Conservation (phyloP, 1,284 basidiomycete genomes). For the Bondarzewia mesenterica region DNA sequence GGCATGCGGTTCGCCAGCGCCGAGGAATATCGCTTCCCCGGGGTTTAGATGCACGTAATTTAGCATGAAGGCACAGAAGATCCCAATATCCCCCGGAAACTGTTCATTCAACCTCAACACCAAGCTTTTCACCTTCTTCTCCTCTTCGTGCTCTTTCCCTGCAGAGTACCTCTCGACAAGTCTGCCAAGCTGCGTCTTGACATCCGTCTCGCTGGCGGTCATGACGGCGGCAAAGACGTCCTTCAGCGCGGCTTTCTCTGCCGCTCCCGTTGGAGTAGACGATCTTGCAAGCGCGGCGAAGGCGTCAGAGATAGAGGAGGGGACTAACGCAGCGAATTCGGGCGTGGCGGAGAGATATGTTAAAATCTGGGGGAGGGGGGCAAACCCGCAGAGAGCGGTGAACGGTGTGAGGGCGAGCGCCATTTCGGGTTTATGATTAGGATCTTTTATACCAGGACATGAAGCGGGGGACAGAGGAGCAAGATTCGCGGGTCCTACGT, state of each 20-base stretch:
- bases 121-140: slow-evolving; percentile 52
- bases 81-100: slow-evolving; percentile 90
- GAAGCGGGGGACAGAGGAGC: neutral
- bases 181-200: slow-evolving; percentile 48
- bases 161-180: slow-evolving; percentile 59
- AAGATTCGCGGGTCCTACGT: slow-evolving; percentile 14
- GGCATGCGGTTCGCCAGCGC: slow-evolving; percentile 95
- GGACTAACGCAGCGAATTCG: slow-evolving; percentile 73
- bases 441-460: slow-evolving; percentile 40
- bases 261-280: slow-evolving; percentile 31
- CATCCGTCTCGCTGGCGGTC: slow-evolving; percentile 51
- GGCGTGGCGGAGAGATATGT: slow-evolving; percentile 62
- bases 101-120: slow-evolving; percentile 71
- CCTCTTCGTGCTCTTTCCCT: slow-evolving; percentile 30
- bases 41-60: slow-evolving; percentile 78
- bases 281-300: slow-evolving; percentile 38
- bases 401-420: slow-evolving; percentile 92
- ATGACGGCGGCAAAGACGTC: slow-evolving; percentile 80
- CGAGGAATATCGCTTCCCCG: slow-evolving; percentile 91
- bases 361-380: slow-evolving; percentile 69
- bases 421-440: slow-evolving; percentile 98
- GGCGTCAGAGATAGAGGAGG: slow-evolving; percentile 36
- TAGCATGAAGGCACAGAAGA: slow-evolving; percentile 88
- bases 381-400: slow-evolving; percentile 87
- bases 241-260: slow-evolving; percentile 57